Percentiles rank a stretch among this genome's conserved stretches.
phyloP scores from a whole-genome alignment of 805 yeast species.

The Nakazawaea laoshanensis region DNA sequence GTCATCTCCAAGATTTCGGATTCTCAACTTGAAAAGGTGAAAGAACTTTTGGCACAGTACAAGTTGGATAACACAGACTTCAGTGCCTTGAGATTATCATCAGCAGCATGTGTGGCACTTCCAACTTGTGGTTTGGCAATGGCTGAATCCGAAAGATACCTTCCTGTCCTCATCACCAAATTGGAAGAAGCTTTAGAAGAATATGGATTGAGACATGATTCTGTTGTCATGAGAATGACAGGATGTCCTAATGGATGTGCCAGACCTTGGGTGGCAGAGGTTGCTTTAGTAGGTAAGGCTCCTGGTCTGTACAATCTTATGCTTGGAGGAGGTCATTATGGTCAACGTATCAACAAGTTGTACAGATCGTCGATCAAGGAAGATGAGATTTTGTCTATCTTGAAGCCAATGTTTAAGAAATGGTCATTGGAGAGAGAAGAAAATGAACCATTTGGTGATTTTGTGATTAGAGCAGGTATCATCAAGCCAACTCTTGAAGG shows the following conservation, averaged over 20 bases:
- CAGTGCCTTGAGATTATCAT: conserved; percentile 79
- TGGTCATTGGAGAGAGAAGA: conserved; percentile 90
- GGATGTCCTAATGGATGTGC: conserved; percentile 99
- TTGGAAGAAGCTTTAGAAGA: conserved; percentile 85
- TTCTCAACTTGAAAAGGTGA: conserved; percentile 53
- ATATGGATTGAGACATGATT: conserved; percentile 87
- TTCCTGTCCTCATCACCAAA: conserved; percentile 76
- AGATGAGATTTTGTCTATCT: conserved; percentile 69
- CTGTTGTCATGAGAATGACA: conserved; percentile 95
- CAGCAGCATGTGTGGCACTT: conserved; percentile 96
- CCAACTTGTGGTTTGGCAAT: conserved; percentile 98
- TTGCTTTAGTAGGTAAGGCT: conserved; percentile 94
- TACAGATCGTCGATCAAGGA: conserved; percentile 85
- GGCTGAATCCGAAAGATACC: conserved; percentile 95
- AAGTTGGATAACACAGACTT: conserved; percentile 78
- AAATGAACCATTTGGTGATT: conserved; percentile 94
- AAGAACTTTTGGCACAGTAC: conserved; percentile 57
- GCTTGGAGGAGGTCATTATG: conserved; percentile 95
- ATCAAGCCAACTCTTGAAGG: conserved; percentile 88
- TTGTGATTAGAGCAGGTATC: conserved; percentile 77
- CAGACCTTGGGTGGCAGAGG: conserved; percentile 96
- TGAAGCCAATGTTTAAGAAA: conserved; percentile 83
- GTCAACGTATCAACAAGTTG: conserved; percentile 85
- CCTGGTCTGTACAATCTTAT: conserved; percentile 85
- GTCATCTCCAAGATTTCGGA: conserved; percentile 67